A percentile compares a stretch with the other conserved stretches of the same genome.
phyloP scores from a whole-genome alignment of 2,329 filamentous ascomycete species.

The Exophiala dermatitidis region DNA sequence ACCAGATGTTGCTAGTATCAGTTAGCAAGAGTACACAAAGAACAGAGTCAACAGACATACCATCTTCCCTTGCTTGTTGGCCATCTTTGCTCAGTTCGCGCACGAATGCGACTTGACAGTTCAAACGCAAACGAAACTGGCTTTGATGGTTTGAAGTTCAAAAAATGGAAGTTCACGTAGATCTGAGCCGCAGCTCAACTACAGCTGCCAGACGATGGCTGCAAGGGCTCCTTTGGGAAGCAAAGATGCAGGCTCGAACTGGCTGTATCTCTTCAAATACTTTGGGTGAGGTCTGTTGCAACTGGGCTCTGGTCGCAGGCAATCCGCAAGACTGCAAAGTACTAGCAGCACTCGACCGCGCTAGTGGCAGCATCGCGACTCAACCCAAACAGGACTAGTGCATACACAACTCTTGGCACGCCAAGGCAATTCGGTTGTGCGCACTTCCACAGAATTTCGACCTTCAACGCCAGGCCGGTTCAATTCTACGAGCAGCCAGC shows the following conservation, averaged over 20 bases:
- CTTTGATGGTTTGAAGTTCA: constrained; percentile 4
- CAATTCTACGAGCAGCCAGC: not conserved
- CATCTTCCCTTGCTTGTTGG: constrained; percentile 99
- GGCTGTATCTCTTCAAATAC: constrained; percentile 8
- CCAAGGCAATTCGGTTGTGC: constrained; percentile 4
- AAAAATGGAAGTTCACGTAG: constrained; percentile 19
- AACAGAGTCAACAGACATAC: constrained; percentile 51
- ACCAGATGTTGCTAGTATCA: constrained; percentile 57
- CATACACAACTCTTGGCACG: constrained; percentile 1
- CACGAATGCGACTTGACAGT: constrained; percentile 39
- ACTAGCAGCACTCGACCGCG: not conserved
- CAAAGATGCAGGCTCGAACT: constrained; percentile 22
- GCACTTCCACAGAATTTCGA: constrained; percentile 5
- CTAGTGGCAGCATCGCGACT: not conserved
- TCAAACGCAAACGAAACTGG: not conserved
- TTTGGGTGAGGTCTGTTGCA: not conserved
- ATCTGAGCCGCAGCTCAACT: constrained; percentile 24
- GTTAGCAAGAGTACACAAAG: constrained; percentile 22
- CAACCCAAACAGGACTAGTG: constrained; percentile 5
- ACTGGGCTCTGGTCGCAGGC: constrained; percentile 2
- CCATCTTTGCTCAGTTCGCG: constrained; percentile 49
- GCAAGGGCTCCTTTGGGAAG: constrained; percentile 5
- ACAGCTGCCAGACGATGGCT: constrained; percentile 24
- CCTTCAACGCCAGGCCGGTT: not conserved
- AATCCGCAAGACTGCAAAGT: constrained; percentile 3